Percentiles rank a stretch among this genome's conserved stretches.
phyloP scores from a whole-genome alignment of 305 asterid species.

The Caryopteris hybrid region DNA sequence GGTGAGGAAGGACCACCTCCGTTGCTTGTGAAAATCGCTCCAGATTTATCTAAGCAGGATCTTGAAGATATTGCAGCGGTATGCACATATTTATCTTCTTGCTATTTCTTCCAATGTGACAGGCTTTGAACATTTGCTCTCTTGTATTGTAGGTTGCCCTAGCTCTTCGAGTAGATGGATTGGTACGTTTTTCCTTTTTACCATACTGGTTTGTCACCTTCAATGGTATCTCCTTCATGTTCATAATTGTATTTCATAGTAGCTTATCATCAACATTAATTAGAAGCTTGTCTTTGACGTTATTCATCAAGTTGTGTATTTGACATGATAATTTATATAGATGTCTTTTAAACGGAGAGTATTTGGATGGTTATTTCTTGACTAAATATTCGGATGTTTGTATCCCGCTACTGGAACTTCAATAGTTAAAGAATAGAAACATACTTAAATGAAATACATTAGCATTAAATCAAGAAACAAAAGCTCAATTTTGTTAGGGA shows the following conservation, averaged over 20 bases:
- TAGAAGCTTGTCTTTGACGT: neutral
- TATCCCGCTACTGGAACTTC: neutral
- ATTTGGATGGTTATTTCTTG: neutral
- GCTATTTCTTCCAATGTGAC: neutral
- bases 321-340: neutral
- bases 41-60: constrained; percentile 90
- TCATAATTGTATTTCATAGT: neutral
- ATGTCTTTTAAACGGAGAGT: neutral
- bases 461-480: neutral
- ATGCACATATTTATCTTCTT: constrained; percentile 22
- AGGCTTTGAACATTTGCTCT: constrained; percentile 20
- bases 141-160: constrained; percentile 72
- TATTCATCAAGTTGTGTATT: neutral
- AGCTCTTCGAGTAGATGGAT: constrained; percentile 91
- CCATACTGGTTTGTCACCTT: neutral
- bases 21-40: constrained; percentile 93
- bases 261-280: neutral
- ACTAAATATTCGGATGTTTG: neutral
- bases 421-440: neutral
- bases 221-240: neutral
- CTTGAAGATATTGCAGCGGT: constrained; percentile 97
- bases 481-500: neutral
- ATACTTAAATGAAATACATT: neutral
- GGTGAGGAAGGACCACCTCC: constrained; percentile 99
- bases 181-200: constrained; percentile 53